Conservation (phyloP, 2,329 filamentous ascomycete species). For the Curvularia eragrostidis region DNA sequence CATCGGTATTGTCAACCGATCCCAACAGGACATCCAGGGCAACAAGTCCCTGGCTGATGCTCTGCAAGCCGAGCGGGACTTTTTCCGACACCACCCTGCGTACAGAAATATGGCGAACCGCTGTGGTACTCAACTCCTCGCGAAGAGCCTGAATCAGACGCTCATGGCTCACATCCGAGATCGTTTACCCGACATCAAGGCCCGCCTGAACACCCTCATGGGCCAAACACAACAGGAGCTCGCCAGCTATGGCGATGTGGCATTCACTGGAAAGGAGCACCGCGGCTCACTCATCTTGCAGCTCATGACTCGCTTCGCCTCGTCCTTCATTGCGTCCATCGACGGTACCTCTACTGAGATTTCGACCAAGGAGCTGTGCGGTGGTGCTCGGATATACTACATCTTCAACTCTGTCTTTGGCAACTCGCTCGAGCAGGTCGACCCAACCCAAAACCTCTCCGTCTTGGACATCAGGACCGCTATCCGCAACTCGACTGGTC, state of each 20-base stretch:
- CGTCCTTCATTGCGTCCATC: slow-evolving; percentile 97
- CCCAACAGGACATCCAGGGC: slow-evolving; percentile 95
- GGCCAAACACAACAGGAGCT: slow-evolving; percentile 99
- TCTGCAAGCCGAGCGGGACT: slow-evolving; percentile 86
- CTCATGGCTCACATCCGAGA: slow-evolving; percentile 97
- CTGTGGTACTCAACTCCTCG: slow-evolving; percentile 92
- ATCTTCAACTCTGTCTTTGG: slow-evolving; percentile 99
- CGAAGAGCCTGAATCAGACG: slow-evolving; percentile 92
- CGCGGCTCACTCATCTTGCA: slow-evolving; percentile 93
- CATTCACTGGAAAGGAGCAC: slow-evolving; percentile 97
- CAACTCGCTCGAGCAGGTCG: slow-evolving; percentile 93
- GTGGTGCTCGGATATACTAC: slow-evolving; percentile 95
- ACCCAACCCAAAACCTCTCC: slow-evolving; percentile 93
- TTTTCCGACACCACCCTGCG: slow-evolving; percentile 95
- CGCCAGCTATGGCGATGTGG: slow-evolving; percentile 96
- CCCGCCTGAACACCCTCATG: slow-evolving; percentile 96
- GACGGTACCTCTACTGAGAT: slow-evolving; percentile 99
- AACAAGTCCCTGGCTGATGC: slow-evolving; percentile 95
- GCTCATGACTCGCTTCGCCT: slow-evolving; percentile 97
- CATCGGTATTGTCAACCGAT: slow-evolving; percentile 96
- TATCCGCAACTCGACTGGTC: slow-evolving; percentile 96
- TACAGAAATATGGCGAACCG: slow-evolving; percentile 94
- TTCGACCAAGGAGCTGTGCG: slow-evolving; percentile 96
- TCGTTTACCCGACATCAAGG: slow-evolving; percentile 95
- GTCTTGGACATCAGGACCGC: slow-evolving; percentile 95